Evolutionary conservation across 306 rosid genomes (phyloP).

Genomic region (Cicer arietinum): DNA sequence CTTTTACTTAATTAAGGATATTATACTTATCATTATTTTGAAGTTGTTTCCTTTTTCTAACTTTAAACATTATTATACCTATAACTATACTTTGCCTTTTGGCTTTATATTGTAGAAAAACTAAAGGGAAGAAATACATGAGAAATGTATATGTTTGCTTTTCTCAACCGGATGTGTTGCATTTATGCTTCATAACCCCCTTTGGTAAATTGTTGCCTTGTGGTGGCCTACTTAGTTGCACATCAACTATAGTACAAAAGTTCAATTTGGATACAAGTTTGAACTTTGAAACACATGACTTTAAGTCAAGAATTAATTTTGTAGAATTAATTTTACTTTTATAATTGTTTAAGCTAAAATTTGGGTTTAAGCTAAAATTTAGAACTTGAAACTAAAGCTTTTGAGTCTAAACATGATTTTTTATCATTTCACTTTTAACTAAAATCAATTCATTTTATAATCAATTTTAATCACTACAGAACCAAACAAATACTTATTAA

Average conservation of each 20-base stretch:
- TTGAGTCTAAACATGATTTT: too few relatives aligned
- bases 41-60: neutral
- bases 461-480: too few relatives aligned
- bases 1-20: neutral
- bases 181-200: constrained; percentile 7
- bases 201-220: neutral
- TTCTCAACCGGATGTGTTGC: neutral
- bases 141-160: neutral
- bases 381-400: too few relatives aligned
- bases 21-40: neutral
- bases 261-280: neutral
- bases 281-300: neutral
- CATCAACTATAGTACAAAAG: neutral
- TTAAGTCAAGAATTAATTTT: neutral
- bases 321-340: too few relatives aligned
- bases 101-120: neutral
- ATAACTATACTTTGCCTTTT: neutral
- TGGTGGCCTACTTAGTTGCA: neutral
- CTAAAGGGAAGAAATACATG: neutral
- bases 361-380: too few relatives aligned
- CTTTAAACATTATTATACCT: neutral
- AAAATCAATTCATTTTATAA: too few relatives aligned
- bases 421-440: too few relatives aligned
- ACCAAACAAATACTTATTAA: too few relatives aligned
- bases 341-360: too few relatives aligned